phyloP scores from a whole-genome alignment of 257 asterid species.

The Prunella vulgaris region DNA sequence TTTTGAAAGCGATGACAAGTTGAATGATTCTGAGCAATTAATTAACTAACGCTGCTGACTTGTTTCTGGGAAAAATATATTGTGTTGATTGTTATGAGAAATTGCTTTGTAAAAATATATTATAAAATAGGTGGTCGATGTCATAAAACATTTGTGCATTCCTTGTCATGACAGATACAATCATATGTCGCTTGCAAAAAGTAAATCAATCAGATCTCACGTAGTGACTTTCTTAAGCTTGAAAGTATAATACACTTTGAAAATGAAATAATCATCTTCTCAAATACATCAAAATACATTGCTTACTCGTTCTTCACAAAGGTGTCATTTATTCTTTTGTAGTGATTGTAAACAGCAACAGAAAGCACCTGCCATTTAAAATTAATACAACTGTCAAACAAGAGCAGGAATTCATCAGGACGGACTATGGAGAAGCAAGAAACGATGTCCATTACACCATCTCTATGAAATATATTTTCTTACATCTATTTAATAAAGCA shows the following conservation, averaged over 20 bases:
- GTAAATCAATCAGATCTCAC: neutral
- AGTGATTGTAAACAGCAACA: constrained; percentile 94
- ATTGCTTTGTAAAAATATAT: neutral
- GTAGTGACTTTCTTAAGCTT: constrained; percentile 2
- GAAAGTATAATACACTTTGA: neutral
- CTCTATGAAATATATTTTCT: neutral
- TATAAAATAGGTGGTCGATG: neutral
- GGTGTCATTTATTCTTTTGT: constrained; percentile 65
- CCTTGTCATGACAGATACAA: neutral
- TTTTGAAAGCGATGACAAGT: neutral
- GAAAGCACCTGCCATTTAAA: constrained; percentile 67
- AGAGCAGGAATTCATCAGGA: neutral
- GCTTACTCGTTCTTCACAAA: constrained; percentile 57
- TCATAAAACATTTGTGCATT: neutral
- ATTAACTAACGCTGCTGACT: neutral
- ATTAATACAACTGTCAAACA: constrained; percentile 9
- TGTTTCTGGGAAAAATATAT: neutral
- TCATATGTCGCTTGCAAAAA: constrained; percentile 6
- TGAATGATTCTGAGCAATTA: neutral
- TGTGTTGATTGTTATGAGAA: neutral
- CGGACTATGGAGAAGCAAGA: neutral
- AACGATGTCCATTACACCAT: constrained; percentile 7
- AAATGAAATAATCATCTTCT: neutral
- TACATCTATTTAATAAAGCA: neutral
- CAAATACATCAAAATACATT: neutral